These are phyloP conservation scores for Shiraia bambusicola DNA, from an alignment of 2,329 filamentous ascomycete species.

Conservation along the genomic window DNA sequence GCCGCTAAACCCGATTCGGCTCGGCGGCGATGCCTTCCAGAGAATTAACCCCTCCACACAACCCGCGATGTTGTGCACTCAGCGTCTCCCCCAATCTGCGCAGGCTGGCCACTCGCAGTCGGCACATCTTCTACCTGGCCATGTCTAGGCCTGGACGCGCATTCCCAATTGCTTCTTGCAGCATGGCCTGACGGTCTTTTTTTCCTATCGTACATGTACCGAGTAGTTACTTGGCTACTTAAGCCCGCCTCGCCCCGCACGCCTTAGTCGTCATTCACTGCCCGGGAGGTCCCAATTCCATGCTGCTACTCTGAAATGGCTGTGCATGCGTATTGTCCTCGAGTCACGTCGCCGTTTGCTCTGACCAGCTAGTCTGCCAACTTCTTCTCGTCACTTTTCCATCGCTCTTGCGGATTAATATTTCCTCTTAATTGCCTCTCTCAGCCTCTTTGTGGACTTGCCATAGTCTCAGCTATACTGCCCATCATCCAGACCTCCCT, in stretches of 20 bases:
- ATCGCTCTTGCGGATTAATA: not conserved
- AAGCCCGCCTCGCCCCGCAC: conserved; percentile 12
- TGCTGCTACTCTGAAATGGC: not conserved
- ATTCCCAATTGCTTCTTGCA: conserved; percentile 13
- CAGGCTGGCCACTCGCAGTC: conserved; percentile 4
- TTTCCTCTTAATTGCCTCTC: not conserved
- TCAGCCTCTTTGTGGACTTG: not conserved
- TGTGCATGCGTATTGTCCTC: not conserved
- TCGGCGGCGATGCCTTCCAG: conserved; percentile 19
- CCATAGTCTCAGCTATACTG: not conserved
- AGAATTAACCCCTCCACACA: conserved; percentile 27
- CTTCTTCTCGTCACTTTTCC: not conserved
- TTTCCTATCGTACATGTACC: conserved; percentile 8
- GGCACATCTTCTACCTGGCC: conserved; percentile 6
- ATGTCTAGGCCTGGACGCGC: conserved; percentile 7
- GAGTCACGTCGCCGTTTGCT: not conserved
- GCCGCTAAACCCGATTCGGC: conserved; percentile 26
- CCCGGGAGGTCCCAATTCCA: not conserved
- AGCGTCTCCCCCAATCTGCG: conserved; percentile 9
- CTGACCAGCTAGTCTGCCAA: not conserved
- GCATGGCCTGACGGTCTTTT: conserved; percentile 7
- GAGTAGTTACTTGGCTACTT: too few species aligned
- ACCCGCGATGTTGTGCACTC: conserved; percentile 18
- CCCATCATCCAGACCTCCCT: not conserved
- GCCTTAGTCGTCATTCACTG: conserved; percentile 1